A percentile compares a stretch with the other conserved stretches of the same genome.
Conservation (phyloP, 768 basidiomycete species). For the Paxillus rubicundulus region DNA sequence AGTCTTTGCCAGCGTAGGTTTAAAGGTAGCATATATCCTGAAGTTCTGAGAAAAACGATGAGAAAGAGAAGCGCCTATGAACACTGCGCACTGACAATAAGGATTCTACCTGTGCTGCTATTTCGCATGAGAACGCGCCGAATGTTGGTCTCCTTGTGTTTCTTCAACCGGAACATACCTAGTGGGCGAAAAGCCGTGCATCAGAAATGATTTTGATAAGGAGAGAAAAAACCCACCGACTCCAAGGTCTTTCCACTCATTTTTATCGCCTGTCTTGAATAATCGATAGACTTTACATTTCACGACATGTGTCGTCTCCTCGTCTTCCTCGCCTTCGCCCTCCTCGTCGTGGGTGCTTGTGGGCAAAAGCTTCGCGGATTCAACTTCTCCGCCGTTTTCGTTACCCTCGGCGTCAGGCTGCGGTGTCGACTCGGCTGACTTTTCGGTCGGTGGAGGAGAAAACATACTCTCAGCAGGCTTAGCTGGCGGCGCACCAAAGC, state of each 20-base stretch:
- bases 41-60: conserved; percentile 57
- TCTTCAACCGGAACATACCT: conserved; percentile 74
- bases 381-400: conserved; percentile 32
- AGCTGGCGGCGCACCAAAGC: conserved; percentile 18
- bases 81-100: conserved; percentile 52
- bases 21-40: conserved; percentile 58
- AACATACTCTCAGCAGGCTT: conserved; percentile 26
- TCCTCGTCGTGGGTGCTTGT: conserved; percentile 56
- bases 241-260: conserved; percentile 66
- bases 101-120: conserved; percentile 70
- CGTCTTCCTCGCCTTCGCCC: conserved; percentile 80
- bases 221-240: conserved; percentile 46
- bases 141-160: conserved; percentile 57
- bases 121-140: conserved; percentile 70
- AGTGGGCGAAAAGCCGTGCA: not conserved
- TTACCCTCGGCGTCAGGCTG: conserved; percentile 24
- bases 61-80: not conserved
- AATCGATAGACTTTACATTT: conserved; percentile 64
- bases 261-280: conserved; percentile 44
- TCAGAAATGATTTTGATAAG: not conserved
- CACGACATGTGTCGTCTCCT: conserved; percentile 60
- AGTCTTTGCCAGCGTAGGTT: conserved; percentile 50
- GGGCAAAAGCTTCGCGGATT: conserved; percentile 19
- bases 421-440: conserved; percentile 29
- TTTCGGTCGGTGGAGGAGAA: conserved; percentile 27